These are phyloP conservation scores for Cantharellus anzutake DNA, from an alignment of 768 basidiomycete genomes.

Conservation along the genomic window DNA sequence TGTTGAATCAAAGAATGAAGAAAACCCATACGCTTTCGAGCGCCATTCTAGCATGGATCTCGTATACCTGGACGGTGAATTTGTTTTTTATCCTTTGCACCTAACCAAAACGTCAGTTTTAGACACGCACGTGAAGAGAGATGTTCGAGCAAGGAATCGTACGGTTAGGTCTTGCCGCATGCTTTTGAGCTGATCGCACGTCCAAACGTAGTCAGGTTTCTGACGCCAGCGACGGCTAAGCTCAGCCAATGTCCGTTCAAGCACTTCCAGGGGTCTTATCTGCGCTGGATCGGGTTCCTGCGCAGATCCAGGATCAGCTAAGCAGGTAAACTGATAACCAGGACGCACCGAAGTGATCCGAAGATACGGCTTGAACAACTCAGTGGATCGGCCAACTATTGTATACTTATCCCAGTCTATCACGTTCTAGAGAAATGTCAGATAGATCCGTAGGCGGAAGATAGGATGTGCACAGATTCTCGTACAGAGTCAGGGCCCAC, in stretches of 20 bases:
- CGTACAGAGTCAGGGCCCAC: not conserved
- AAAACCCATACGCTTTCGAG: constrained; percentile 54
- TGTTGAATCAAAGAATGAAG: not conserved
- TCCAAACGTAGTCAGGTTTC: constrained; percentile 65
- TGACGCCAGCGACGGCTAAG: constrained; percentile 80
- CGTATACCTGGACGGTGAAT: constrained; percentile 92
- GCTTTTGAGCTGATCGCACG: constrained; percentile 97
- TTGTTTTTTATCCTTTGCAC: constrained; percentile 98
- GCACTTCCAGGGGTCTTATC: constrained; percentile 72
- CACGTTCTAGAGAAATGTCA: constrained; percentile 45
- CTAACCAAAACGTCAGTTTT: constrained; percentile 23
- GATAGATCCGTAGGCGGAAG: not conserved
- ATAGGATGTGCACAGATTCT: not conserved
- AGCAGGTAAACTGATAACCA: not conserved
- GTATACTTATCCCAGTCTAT: constrained; percentile 93
- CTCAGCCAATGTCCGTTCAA: constrained; percentile 68
- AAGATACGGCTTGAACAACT: constrained; percentile 90
- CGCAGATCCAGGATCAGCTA: not conserved
- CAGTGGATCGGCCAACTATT: constrained; percentile 79
- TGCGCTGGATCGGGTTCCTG: constrained; percentile 90
- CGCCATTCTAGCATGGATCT: constrained; percentile 95
- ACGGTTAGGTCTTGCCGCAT: constrained; percentile 94
- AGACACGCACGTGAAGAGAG: not conserved
- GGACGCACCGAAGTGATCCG: constrained; percentile 66
- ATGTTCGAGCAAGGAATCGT: constrained; percentile 20